phyloP scores from a whole-genome alignment of 495 filamentous ascomycete species.

The Pseudomonodictys pantanalensis region DNA sequence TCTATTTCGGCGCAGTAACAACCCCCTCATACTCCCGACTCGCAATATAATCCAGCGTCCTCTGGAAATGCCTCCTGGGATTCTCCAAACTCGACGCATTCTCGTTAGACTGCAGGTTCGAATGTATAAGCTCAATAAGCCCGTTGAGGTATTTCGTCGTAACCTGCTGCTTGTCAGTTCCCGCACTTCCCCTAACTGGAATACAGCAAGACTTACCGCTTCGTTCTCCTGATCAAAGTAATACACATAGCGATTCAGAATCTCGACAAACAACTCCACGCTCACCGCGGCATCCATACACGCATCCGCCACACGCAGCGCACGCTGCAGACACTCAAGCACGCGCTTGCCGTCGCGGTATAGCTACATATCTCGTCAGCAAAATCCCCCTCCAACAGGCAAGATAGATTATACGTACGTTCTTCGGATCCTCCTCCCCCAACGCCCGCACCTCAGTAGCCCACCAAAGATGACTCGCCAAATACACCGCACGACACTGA shows the following conservation, averaged over 20 bases:
- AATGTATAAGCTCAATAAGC: conserved; percentile 96
- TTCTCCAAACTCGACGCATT: conserved; percentile 76
- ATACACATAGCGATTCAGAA: conserved; percentile 96
- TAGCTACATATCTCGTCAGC: conserved; percentile 55
- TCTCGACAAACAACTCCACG: conserved; percentile 96
- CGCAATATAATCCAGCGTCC: conserved; percentile 89
- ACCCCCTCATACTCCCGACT: conserved; percentile 91
- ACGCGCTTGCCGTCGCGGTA: conserved; percentile 98
- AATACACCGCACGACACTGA: conserved; percentile 92
- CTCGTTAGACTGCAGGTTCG: conserved; percentile 82
- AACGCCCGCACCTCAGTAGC: conserved; percentile 80
- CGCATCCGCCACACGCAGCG: conserved; percentile 91
- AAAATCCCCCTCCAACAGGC: conserved; percentile 1
- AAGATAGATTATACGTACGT: conserved; percentile 54
- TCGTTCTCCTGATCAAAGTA: conserved; percentile 99
- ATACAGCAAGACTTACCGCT: conserved; percentile 62
- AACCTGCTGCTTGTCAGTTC: conserved; percentile 52
- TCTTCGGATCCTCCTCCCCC: conserved; percentile 77
- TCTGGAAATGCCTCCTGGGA: conserved; percentile 86
- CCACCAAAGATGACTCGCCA: conserved; percentile 98
- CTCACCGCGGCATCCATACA: conserved; percentile 99
- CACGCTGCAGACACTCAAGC: conserved; percentile 91
- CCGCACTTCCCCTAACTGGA: background rate
- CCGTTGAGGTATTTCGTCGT: conserved; percentile 98
- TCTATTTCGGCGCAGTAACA: conserved; percentile 66